Evolutionary conservation across 345 rosid species (phyloP).

Genomic region (Eucalyptus caleyi): DNA sequence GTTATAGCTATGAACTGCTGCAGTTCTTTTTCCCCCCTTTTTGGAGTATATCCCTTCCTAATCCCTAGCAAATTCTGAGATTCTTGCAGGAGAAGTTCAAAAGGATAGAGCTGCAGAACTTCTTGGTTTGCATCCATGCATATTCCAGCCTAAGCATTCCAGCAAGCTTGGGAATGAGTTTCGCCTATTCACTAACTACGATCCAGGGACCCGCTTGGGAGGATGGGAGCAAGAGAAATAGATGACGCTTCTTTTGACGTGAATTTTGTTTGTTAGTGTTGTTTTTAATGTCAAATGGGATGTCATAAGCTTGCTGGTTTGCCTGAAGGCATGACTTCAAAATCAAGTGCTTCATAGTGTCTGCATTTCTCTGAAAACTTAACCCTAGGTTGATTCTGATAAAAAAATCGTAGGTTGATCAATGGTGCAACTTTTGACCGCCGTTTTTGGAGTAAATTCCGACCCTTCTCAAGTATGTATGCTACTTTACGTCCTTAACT

Average conservation of each 20-base stretch:
- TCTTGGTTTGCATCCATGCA: conserved; percentile 59
- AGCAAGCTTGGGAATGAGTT: conserved; percentile 92
- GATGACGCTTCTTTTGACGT: not conserved
- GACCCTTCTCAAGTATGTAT: not conserved
- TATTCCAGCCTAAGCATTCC: conserved; percentile 68
- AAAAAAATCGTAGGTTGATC: not conserved
- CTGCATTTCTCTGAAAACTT: not conserved
- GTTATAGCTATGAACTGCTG: not conserved
- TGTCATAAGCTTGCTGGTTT: not conserved
- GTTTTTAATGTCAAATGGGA: not conserved
- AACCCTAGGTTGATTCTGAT: not conserved
- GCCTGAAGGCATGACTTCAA: not conserved
- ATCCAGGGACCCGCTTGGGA: conserved; percentile 70
- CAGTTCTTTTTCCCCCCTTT: not conserved
- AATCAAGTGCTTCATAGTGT: not conserved
- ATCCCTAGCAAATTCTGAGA: not conserved
- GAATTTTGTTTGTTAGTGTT: not conserved
- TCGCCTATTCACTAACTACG: conserved; percentile 63
- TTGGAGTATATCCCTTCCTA: not conserved
- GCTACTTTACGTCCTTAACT: not conserved
- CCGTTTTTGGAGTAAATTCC: not conserved
- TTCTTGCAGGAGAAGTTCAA: conserved; percentile 68
- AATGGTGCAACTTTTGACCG: not conserved
- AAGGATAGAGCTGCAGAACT: conserved; percentile 70
- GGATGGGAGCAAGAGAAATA: conserved; percentile 60